Conservation (phyloP, 345 rosid species). For the Eucalyptus polybractea region DNA sequence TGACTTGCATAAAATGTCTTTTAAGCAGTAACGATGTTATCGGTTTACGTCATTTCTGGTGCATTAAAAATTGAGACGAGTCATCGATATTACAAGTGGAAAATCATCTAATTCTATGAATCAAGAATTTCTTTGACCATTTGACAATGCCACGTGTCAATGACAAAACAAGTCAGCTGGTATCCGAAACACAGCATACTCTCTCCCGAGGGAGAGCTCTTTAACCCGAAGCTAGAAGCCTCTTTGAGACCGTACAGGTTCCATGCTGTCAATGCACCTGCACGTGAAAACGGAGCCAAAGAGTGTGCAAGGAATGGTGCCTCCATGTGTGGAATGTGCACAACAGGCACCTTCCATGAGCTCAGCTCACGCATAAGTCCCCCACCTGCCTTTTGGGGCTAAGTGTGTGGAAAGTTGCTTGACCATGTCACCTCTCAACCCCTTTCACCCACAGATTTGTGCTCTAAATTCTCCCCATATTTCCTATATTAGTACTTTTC, state of each 20-base stretch:
- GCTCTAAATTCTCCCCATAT: not conserved
- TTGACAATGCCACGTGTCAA: not conserved
- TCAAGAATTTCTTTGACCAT: not conserved
- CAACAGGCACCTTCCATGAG: not conserved
- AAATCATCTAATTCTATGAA: not conserved
- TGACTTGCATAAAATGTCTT: not conserved
- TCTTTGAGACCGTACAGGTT: not conserved
- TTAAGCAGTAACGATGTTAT: not conserved
- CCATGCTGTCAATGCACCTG: not conserved
- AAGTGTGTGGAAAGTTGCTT: not conserved
- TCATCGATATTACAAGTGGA: not conserved
- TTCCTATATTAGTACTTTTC: not conserved
- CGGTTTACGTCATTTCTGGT: not conserved
- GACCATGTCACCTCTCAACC: not conserved
- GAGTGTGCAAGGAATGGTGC: not conserved
- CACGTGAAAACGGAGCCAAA: not conserved
- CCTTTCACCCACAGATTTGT: not conserved
- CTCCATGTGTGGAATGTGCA: not conserved
- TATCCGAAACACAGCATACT: not conserved
- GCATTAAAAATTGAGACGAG: not conserved
- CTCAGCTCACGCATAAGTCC: not conserved
- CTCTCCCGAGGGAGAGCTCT: not conserved
- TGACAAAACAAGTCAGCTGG: not conserved
- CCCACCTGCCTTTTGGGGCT: not conserved
- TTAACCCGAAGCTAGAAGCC: not conserved